A percentile compares a stretch with the other conserved stretches of the same genome.
phyloP scores from a whole-genome alignment of 192 early-diverging fungal species.

The Backusella circina region DNA sequence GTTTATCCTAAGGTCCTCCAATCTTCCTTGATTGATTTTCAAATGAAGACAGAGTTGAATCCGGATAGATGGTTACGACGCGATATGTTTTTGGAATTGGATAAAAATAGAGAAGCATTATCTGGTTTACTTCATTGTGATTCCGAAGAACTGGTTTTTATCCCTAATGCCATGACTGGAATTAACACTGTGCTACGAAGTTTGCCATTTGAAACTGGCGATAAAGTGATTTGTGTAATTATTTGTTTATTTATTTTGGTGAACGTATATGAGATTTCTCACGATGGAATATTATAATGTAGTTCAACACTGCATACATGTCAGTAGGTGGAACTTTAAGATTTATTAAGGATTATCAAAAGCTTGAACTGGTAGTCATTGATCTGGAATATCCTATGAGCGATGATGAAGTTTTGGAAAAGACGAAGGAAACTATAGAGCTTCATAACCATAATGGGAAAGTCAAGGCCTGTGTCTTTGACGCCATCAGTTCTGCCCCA shows the following conservation, averaged over 20 bases:
- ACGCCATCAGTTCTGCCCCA: constrained; percentile 53
- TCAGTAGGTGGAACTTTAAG: constrained; percentile 41
- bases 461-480: constrained; percentile 46
- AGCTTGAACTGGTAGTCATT: constrained; percentile 39
- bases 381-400: constrained; percentile 46
- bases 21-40: constrained; percentile 12
- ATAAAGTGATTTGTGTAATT: constrained; percentile 31
- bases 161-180: constrained; percentile 51
- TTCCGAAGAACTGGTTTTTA: constrained; percentile 51
- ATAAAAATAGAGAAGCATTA: constrained; percentile 31
- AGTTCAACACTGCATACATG: constrained; percentile 52
- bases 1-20: constrained; percentile 23
- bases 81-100: constrained; percentile 28
- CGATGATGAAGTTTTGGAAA: constrained; percentile 34
- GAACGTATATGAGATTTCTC: neutral
- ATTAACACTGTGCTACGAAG: constrained; percentile 51
- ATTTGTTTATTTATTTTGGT: neutral
- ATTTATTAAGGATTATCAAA: constrained; percentile 40
- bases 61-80: constrained; percentile 52
- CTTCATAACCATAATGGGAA: constrained; percentile 17
- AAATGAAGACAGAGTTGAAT: constrained; percentile 26
- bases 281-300: neutral
- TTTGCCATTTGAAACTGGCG: constrained; percentile 35
- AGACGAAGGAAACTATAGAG: neutral
- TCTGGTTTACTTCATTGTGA: constrained; percentile 46